These are phyloP conservation scores for Chaetomium sp. DNA, from an alignment of 2,329 filamentous ascomycete species.

Conservation along the genomic window DNA sequence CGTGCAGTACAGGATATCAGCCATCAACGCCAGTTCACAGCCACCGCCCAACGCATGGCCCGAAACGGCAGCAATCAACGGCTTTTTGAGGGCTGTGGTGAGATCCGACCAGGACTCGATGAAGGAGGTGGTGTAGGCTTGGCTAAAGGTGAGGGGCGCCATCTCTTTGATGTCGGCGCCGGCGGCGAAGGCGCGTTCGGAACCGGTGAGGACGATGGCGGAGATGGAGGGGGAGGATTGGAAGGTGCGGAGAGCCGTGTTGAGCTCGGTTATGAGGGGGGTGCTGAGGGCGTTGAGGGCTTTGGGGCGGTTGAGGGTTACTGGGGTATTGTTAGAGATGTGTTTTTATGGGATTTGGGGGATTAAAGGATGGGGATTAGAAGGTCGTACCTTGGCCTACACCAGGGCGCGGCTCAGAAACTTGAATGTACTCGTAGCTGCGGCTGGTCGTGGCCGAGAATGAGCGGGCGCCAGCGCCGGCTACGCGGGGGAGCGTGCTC, in stretches of 20 bases:
- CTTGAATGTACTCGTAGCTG: constrained; percentile 73
- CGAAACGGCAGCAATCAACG: constrained; percentile 87
- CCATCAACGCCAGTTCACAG: constrained; percentile 97
- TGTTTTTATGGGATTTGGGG: neutral
- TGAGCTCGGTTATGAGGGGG: constrained; percentile 84
- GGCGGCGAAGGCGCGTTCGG: constrained; percentile 83
- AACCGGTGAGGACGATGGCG: constrained; percentile 82
- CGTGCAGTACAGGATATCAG: constrained; percentile 88
- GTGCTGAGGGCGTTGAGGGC: constrained; percentile 91
- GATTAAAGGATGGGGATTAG: neutral
- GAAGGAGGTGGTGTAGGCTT: constrained; percentile 84
- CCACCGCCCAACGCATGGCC: constrained; percentile 92
- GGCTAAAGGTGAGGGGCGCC: constrained; percentile 81
- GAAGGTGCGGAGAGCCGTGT: constrained; percentile 65
- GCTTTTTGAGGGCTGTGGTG: constrained; percentile 80
- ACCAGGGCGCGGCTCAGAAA: constrained; percentile 77
- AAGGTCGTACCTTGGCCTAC: constrained; percentile 69
- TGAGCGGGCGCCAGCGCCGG: constrained; percentile 32
- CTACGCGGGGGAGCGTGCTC: constrained; percentile 47
- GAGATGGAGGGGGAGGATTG: constrained; percentile 63
- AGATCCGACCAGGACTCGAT: constrained; percentile 92
- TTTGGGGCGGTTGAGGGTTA: constrained; percentile 90
- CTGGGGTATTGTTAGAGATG: constrained; percentile 39
- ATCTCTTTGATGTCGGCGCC: constrained; percentile 99
- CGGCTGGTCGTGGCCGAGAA: constrained; percentile 40